phyloP scores from a whole-genome alignment of 257 asterid genomes.

The Nyctanthes arbortristis region DNA sequence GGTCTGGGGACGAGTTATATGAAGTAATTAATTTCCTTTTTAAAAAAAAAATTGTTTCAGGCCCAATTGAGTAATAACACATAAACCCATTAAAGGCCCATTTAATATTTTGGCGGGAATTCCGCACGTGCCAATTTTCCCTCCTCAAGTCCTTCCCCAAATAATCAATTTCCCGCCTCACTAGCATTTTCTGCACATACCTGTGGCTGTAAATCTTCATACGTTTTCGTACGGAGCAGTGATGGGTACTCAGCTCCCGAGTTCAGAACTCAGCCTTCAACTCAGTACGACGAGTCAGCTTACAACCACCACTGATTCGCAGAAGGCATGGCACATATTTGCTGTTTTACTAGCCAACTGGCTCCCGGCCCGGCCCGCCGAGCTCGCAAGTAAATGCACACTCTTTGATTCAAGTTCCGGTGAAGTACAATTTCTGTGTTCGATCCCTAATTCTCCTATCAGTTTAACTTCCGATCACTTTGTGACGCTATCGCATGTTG shows the following conservation, averaged over 20 bases:
- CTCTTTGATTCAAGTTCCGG: slow-evolving; percentile 38
- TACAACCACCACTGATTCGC: slow-evolving; percentile 25
- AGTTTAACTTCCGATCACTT: slow-evolving; percentile 31
- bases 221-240: slow-evolving; percentile 36
- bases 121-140: slow-evolving; percentile 14
- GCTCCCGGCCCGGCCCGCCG: slow-evolving; percentile 46
- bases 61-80: background rate
- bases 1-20: too few relatives aligned
- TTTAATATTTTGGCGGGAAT: slow-evolving; percentile 39
- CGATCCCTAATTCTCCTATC: slow-evolving; percentile 67
- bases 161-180: slow-evolving; percentile 31
- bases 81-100: background rate
- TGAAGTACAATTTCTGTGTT: slow-evolving; percentile 55
- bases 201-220: background rate
- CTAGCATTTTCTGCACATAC: background rate
- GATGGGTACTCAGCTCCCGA: slow-evolving; percentile 36
- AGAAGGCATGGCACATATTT: slow-evolving; percentile 64
- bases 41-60: too few relatives aligned
- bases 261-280: slow-evolving; percentile 26
- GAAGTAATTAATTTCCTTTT: too few relatives aligned
- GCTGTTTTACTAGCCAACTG: slow-evolving; percentile 48
- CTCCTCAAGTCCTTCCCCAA: slow-evolving; percentile 26
- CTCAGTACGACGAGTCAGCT: slow-evolving; percentile 26
- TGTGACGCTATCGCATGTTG: slow-evolving; percentile 58
- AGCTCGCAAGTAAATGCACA: slow-evolving; percentile 43